Evolutionary conservation across 305 asterid species (phyloP), one percentile per base, ranked within the genome.

Genomic region (Solanum hybrid): DNA sequence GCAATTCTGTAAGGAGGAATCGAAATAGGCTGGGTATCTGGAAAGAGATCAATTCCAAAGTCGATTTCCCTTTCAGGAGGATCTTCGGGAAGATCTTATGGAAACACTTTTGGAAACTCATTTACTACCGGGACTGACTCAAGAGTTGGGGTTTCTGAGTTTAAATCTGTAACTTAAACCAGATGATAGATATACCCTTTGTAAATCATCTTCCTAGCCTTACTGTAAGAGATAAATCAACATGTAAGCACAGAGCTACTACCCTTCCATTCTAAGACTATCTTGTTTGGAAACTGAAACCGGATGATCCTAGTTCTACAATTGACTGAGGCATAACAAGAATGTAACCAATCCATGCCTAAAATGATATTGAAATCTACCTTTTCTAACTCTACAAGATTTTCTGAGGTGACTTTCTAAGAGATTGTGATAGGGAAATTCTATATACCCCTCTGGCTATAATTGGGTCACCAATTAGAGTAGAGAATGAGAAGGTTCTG

Each of bases 81-180:
- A 51, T 5, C 67, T 6, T 0, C 0, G 22, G n/a, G n/a, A 51
- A 51, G n/a, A 51, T 16, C n/a, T 51, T 51, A 5, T 51, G n/a
- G 67, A 51, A 16, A 51, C n/a, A 51, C n/a, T 51, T 51, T 16
- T 51, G 9, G n/a, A 51, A 51, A 51, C 67, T 16, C n/a, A 51
- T 51, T 16, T 16, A 5, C 67, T 16, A 51, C 1, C 0, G 4
- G n/a, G 4, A 51, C 67, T 16, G 1, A 51, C n/a, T 5, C 1
- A 51, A 2, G 67, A 51, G 67, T 51, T 51, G n/a, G 67, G 67
- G 67, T 51, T 16, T 51, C 67, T 2, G 1, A 51, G n/a, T 51
- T 18, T 51, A 1, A 16, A 16, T 51, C 3, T 0, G 0, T 51
- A 1, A 5, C 1, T 14, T 0, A 1, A 51, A 51, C 9, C 0